Conservation (phyloP, 1,284 basidiomycete species). For the Ceratobasidium sp. region DNA sequence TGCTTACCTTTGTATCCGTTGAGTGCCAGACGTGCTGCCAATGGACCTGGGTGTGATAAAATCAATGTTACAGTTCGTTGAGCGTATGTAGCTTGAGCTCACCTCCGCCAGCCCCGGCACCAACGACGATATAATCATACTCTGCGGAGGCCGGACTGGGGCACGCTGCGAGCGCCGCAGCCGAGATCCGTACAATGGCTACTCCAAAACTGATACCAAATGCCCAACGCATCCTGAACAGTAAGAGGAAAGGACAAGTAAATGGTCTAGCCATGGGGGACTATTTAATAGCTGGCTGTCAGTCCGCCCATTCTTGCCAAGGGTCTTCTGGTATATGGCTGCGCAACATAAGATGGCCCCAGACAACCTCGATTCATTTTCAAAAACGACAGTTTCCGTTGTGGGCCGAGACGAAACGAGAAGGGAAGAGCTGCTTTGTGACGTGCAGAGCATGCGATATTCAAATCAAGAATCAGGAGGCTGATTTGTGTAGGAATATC, state of each 20-base stretch:
- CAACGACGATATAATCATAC: slow-evolving; percentile 44
- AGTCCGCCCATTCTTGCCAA: neutral
- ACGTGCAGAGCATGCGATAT: neutral
- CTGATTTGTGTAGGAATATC: neutral
- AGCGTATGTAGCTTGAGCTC: neutral
- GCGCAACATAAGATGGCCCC: no score
- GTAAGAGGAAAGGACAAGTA: neutral
- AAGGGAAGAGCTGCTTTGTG: neutral
- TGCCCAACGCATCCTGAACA: slow-evolving; percentile 18
- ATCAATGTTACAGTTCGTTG: neutral
- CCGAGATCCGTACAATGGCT: neutral
- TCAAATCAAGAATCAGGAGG: neutral
- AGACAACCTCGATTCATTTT: neutral
- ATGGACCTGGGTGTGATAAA: slow-evolving; percentile 5
- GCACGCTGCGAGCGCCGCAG: slow-evolving; percentile 31
- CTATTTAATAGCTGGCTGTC: neutral
- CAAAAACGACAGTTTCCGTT: neutral
- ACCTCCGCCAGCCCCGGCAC: slow-evolving; percentile 41
- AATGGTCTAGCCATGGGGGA: neutral
- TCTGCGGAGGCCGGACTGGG: slow-evolving; percentile 17
- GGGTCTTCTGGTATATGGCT: neutral
- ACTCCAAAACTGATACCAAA: slow-evolving; percentile 8
- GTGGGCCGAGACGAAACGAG: neutral
- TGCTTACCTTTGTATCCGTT: slow-evolving; percentile 38
- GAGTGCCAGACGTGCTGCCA: slow-evolving; percentile 38